Percentiles rank a stretch among this genome's conserved stretches.
These are phyloP conservation scores for Calamus simplicifolius DNA, from an alignment of 176 grass and related monocot genomes.

Conservation along the genomic window DNA sequence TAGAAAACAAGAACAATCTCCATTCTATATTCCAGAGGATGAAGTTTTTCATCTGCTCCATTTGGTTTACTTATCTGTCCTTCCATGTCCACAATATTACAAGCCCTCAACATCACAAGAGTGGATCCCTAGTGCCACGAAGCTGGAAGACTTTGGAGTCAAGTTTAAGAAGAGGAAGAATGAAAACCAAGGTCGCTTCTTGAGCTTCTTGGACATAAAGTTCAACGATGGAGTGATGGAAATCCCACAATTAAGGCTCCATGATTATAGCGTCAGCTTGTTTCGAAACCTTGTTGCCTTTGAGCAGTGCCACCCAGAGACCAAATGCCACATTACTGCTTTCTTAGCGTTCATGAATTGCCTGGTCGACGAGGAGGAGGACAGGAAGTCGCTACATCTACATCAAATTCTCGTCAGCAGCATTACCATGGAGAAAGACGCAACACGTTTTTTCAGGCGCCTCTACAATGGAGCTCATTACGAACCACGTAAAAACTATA, in stretches of 20 bases:
- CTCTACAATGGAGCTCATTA: too few relatives aligned
- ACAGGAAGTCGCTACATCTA: too few relatives aligned
- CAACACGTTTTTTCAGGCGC: too few relatives aligned
- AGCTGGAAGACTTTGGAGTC: conserved; percentile 17
- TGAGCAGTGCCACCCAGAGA: conserved; percentile 14
- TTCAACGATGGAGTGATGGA: conserved; percentile 16
- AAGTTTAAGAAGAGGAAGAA: conserved; percentile 11
- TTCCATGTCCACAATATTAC: conserved; percentile 10
- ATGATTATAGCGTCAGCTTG: conserved; percentile 21
- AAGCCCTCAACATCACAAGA: not conserved
- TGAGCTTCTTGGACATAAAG: conserved; percentile 14
- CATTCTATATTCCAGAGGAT: not conserved
- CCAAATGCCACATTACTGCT: conserved; percentile 5
- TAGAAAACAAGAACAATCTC: too few relatives aligned
- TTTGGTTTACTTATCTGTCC: conserved; percentile 18
- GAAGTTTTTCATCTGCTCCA: conserved; percentile 16
- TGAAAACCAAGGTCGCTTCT: not conserved
- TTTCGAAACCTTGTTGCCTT: conserved; percentile 19
- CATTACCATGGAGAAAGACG: too few relatives aligned
- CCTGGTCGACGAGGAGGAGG: conserved; percentile 1
- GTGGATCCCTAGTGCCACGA: not conserved
- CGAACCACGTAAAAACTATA: too few relatives aligned
- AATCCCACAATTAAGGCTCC: conserved; percentile 20
- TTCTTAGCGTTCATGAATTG: conserved; percentile 24
- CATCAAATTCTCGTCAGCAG: too few relatives aligned